phyloP scores from a whole-genome alignment of 768 basidiomycete species.

The Leucosporidium creatinivorum region DNA sequence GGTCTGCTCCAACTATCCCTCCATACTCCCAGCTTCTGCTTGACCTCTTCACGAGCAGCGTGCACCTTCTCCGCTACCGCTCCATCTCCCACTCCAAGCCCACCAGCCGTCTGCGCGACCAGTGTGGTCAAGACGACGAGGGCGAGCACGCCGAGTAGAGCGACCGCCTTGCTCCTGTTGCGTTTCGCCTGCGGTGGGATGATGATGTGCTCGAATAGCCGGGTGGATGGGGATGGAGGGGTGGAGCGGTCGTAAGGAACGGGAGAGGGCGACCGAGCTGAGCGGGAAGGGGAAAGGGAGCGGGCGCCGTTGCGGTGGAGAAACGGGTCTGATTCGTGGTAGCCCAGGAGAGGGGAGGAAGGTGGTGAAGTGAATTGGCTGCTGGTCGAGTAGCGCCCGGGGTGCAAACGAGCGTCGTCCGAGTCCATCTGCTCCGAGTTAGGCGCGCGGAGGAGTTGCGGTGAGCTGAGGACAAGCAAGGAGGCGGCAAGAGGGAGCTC shows the following conservation, averaged over 20 bases:
- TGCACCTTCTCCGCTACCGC: background rate
- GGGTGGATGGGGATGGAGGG: no score
- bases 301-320: background rate
- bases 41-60: background rate
- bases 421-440: background rate
- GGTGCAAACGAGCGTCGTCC: background rate
- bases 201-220: background rate
- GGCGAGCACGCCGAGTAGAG: background rate
- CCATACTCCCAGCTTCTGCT: background rate
- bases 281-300: background rate
- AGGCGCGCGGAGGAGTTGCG: background rate
- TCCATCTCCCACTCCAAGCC: background rate
- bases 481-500: no score
- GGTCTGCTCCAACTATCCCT: background rate
- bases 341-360: no score
- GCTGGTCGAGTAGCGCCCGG: background rate
- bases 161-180: background rate
- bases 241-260: background rate
- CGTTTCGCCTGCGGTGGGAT: constrained; percentile 13
- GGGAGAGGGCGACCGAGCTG: background rate
- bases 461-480: background rate
- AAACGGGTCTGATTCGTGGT: no score
- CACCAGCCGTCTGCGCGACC: no score
- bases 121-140: background rate
- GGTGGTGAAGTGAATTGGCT: background rate